phyloP scores from a whole-genome alignment of 257 asterid genomes.

The Apocynum venetum region DNA sequence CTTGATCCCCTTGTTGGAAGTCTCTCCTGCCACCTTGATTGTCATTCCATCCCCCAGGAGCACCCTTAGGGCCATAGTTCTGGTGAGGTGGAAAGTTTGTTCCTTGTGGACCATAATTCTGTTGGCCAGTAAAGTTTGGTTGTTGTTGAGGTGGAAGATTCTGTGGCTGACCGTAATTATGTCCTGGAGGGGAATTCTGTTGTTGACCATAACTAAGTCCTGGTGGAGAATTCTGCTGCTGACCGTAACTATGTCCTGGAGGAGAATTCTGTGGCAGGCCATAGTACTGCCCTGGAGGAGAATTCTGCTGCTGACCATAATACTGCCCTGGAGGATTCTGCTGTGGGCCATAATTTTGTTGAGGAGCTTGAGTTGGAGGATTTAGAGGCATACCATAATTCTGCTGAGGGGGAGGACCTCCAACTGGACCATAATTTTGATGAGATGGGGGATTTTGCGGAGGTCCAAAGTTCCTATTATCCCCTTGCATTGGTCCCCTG shows the following conservation, averaged over 20 bases:
- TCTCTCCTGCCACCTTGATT: conserved; percentile 22
- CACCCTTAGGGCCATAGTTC: conserved; percentile 20
- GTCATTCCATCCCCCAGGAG: conserved; percentile 27
- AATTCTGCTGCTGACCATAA: conserved; percentile 9
- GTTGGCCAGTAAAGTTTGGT: conserved; percentile 35
- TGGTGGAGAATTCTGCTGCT: conserved; percentile 14
- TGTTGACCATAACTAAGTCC: conserved; percentile 30
- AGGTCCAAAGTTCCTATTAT: conserved; percentile 21
- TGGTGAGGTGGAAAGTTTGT: conserved; percentile 24
- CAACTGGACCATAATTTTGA: conserved; percentile 32
- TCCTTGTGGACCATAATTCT: conserved; percentile 32
- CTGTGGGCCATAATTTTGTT: conserved; percentile 23
- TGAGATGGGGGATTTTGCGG: conserved; percentile 24
- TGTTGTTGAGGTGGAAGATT: conserved; percentile 20
- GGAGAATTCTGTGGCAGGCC: conserved; percentile 16
- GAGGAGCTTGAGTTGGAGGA: conserved; percentile 17
- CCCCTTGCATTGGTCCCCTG: conserved; percentile 26
- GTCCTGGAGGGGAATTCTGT: conserved; percentile 21
- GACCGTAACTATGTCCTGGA: conserved; percentile 30
- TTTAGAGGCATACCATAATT: conserved; percentile 17
- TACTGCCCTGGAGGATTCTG: conserved; percentile 20
- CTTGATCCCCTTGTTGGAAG: conserved; percentile 20
- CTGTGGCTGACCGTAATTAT: conserved; percentile 20
- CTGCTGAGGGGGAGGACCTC: conserved; percentile 25
- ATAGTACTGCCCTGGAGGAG: conserved; percentile 14